A percentile compares a stretch with the other conserved stretches of the same genome.
These are phyloP conservation scores for Suzukiozyma palmioleophila DNA, from an alignment of 1,139 yeast genomes.

Conservation along the genomic window DNA sequence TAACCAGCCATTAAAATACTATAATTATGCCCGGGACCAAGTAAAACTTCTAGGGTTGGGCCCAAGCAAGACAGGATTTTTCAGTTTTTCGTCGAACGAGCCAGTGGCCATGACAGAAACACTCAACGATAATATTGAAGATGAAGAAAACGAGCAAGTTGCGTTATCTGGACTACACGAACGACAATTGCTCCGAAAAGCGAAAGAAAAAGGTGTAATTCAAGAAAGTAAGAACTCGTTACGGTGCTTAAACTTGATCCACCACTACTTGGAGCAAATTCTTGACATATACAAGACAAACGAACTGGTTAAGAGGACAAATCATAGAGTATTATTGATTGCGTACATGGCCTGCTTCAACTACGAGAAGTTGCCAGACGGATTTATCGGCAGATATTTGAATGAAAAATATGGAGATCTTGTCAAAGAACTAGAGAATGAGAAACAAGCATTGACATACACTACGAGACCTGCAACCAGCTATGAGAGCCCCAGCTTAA, in stretches of 20 bases:
- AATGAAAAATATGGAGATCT: constrained; percentile 21
- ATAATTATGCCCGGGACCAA: constrained; percentile 46
- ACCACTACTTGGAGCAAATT: constrained; percentile 27
- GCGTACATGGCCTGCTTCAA: constrained; percentile 39
- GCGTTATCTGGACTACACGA: constrained; percentile 52
- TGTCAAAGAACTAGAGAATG: neutral
- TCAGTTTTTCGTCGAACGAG: constrained; percentile 14
- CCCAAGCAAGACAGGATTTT: constrained; percentile 25
- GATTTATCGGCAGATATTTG: constrained; percentile 33
- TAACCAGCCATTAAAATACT: constrained; percentile 59
- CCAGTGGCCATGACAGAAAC: constrained; percentile 7
- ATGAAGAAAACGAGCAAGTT: constrained; percentile 27
- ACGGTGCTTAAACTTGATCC: constrained; percentile 43
- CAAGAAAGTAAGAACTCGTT: constrained; percentile 51
- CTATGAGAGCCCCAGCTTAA: constrained; percentile 30
- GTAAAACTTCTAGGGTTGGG: constrained; percentile 36
- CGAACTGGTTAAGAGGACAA: constrained; percentile 6
- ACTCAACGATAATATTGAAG: constrained; percentile 13
- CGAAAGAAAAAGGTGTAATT: constrained; percentile 37
- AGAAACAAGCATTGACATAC: neutral
- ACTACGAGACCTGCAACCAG: constrained; percentile 22
- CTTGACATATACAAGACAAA: constrained; percentile 15
- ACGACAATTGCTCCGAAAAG: constrained; percentile 38
- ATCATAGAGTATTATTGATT: constrained; percentile 21
- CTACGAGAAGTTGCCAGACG: constrained; percentile 38